A percentile compares a stretch with the other conserved stretches of the same genome.
Conservation (phyloP, 176 grass and related monocot genomes). For the Aegilops bicornis region DNA sequence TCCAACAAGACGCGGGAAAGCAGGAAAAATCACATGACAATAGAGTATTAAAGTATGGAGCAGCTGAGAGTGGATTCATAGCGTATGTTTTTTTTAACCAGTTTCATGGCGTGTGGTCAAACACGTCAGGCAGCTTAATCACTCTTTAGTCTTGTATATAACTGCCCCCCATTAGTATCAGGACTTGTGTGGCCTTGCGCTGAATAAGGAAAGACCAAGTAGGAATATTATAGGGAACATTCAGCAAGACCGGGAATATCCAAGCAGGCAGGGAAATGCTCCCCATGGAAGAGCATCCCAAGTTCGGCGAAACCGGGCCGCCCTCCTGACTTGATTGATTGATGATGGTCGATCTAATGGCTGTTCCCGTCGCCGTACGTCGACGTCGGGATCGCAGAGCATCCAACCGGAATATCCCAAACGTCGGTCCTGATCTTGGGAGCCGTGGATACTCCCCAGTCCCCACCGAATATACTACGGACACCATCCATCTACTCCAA, state of each 20-base stretch:
- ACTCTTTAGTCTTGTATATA: not conserved
- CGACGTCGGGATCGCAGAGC: not conserved
- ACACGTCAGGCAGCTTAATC: not conserved
- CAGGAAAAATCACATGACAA: too few species aligned
- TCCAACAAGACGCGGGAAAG: not conserved
- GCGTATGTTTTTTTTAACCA: too few species aligned
- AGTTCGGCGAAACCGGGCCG: not conserved
- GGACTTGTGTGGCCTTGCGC: not conserved
- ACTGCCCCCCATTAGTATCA: not conserved
- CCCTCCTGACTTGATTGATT: too few species aligned
- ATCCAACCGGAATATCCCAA: constrained; percentile 50
- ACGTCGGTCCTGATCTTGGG: not conserved
- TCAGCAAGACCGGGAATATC: constrained; percentile 32
- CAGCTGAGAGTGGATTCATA: too few species aligned
- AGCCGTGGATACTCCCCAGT: constrained; percentile 2
- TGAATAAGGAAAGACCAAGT: not conserved
- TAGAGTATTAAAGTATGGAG: too few species aligned
- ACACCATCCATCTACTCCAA: not conserved
- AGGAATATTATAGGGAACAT: constrained; percentile 42
- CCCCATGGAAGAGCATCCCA: constrained; percentile 10
- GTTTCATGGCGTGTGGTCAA: too few species aligned
- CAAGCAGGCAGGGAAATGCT: constrained; percentile 29
- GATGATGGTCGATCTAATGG: not conserved
- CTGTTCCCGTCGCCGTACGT: constrained; percentile 10
- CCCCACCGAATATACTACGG: constrained; percentile 25